Conservation (phyloP, 768 basidiomycete species). For the Leccinum broughii region DNA sequence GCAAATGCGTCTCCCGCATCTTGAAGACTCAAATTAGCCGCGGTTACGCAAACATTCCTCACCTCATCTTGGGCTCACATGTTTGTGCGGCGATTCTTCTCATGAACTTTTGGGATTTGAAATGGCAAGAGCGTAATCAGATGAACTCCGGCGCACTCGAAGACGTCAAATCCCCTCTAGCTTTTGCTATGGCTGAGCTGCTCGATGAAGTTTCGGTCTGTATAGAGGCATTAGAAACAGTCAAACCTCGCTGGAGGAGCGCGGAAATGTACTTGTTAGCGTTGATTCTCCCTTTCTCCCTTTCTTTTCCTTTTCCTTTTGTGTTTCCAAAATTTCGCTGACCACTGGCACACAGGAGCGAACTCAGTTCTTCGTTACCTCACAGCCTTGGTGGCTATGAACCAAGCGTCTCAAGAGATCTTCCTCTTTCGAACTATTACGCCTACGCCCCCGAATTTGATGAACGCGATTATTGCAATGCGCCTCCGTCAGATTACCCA, state of each 20-base stretch:
- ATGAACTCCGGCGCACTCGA: conserved; percentile 22
- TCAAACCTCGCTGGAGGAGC: conserved; percentile 32
- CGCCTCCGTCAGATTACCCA: conserved; percentile 17
- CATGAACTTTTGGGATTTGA: conserved; percentile 60
- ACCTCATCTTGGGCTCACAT: conserved; percentile 47
- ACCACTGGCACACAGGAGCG: conserved; percentile 28
- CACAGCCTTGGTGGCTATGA: conserved; percentile 26
- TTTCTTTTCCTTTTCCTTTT: neutral
- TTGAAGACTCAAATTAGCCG: conserved; percentile 50
- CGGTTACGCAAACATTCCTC: conserved; percentile 45
- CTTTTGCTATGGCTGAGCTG: conserved; percentile 31
- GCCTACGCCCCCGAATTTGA: conserved; percentile 10
- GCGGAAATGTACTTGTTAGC: conserved; percentile 40
- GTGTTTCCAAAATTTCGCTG: conserved; percentile 33
- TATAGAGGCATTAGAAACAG: conserved; percentile 27
- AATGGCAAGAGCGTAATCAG: conserved; percentile 43
- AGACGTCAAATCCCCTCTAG: conserved; percentile 33
- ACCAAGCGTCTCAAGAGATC: conserved; percentile 16
- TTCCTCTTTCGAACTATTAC: conserved; percentile 7
- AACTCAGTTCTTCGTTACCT: conserved; percentile 31
- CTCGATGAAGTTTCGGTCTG: conserved; percentile 33
- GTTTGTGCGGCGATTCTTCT: conserved; percentile 53
- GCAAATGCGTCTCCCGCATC: conserved; percentile 60
- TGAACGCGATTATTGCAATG: conserved; percentile 8
- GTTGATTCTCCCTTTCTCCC: neutral